phyloP scores from a whole-genome alignment of 768 basidiomycete genomes.

The Omphalotus guepiniiformis region DNA sequence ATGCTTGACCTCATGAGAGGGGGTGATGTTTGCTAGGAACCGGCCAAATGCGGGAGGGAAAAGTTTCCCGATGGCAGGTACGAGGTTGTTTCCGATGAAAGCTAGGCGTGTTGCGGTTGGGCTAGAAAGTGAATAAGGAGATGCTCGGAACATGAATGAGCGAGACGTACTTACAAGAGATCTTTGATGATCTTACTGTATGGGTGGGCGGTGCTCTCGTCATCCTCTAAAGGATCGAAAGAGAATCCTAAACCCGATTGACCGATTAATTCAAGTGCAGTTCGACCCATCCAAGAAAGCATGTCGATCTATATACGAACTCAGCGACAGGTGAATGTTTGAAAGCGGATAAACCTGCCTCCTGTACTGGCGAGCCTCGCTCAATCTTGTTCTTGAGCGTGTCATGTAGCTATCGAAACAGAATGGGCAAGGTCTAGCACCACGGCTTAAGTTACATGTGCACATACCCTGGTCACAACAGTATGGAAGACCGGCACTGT shows the following conservation, averaged over 20 bases:
- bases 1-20: constrained; percentile 17
- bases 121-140: no score
- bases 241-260: constrained; percentile 7
- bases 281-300: constrained; percentile 6
- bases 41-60: constrained; percentile 20
- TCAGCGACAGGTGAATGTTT: constrained; percentile 18
- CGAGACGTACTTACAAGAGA: not conserved
- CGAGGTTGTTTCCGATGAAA: constrained; percentile 15
- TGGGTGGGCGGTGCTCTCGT: not conserved
- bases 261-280: constrained; percentile 5
- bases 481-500: no score
- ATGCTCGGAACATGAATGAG: no score
- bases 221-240: constrained; percentile 2
- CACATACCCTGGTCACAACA: no score
- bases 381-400: not conserved
- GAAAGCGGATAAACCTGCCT: constrained; percentile 18
- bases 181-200: constrained; percentile 1
- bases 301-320: constrained; percentile 19
- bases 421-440: no score
- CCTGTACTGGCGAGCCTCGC: not conserved
- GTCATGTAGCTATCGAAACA: no score
- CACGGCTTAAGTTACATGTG: no score
- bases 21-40: constrained; percentile 18
- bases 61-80: constrained; percentile 21
- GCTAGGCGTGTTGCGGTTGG: no score